A percentile compares a stretch with the other conserved stretches of the same genome.
Conservation (phyloP, 768 basidiomycete species). For the Pilatotrama ljubarskyi region DNA sequence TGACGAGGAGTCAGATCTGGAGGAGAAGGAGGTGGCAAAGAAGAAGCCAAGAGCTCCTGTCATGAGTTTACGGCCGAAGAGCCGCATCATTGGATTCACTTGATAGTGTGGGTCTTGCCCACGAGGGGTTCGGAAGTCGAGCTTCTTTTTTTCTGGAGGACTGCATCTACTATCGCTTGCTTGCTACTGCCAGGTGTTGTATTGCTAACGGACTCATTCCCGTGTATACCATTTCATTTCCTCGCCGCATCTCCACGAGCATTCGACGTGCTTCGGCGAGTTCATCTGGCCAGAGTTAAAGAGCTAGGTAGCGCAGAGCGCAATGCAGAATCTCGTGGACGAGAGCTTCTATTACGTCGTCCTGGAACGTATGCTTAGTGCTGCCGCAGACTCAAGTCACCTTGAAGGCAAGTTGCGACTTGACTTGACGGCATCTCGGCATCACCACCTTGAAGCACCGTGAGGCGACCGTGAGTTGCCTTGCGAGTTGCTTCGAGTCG, state of each 20-base stretch:
- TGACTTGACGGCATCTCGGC: no score
- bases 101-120: neutral
- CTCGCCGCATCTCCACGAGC: neutral
- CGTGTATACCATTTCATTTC: constrained; percentile 7
- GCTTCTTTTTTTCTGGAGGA: neutral
- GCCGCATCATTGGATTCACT: constrained; percentile 60
- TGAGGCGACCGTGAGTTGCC: no score
- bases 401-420: no score
- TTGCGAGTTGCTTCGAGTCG: no score
- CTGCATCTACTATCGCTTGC: neutral
- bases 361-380: neutral
- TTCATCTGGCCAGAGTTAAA: no score
- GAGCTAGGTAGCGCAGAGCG: neutral
- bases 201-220: neutral
- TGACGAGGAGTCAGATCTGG: constrained; percentile 56
- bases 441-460: no score
- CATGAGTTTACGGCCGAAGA: constrained; percentile 58
- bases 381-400: no score
- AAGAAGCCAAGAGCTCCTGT: constrained; percentile 51
- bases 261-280: neutral
- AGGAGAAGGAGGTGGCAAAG: constrained; percentile 42
- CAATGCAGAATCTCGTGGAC: neutral
- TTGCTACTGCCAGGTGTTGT: constrained; percentile 3
- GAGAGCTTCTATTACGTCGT: neutral
- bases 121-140: no score